Base-by-base conservation (phyloP, 257 asterid species). In the Asclepias syriaca region DNA sequence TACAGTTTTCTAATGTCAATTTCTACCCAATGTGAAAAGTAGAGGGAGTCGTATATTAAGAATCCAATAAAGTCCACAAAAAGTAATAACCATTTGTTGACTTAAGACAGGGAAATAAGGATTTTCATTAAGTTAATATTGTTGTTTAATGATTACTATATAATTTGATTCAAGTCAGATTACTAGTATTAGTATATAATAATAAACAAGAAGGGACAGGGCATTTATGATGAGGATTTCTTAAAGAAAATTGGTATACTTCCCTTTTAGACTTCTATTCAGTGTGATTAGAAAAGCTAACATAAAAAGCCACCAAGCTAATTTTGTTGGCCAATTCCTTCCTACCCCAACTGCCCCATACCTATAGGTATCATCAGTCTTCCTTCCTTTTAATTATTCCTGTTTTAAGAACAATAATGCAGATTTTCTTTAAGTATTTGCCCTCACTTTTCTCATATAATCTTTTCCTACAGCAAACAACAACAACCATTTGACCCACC, bases 341-440 rank as follows among this genome's bases (percentile, higher is more conserved):
- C 71, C 71, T 66, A 66, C 68, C 71, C 56, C 71, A 66, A 66
- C 71, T 66, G 56, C 57, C 71, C 6, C 48, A 43, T 40, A 40
- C 71, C 6, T 11, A 43, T 7, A 6, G 12, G 21, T 5, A 66
- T 16, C 8, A 65, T 16, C 15, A n/a, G 9, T 14, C 37, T 45
- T 4, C 65, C 29, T 0, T 24, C 50, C 8, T 54, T 21, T 43
- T 13, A 66, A 12, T 49, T 27, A 66, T 21, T 45, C 14, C 71
- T 13, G 19, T 2, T 66, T 66, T 29, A 15, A 63, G 43, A 61
- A 34, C 27, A 37, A 48, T 18, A 34, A 34, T 18, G 68, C 68
- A 32, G 8, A 34, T 34, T 19, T 46, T 14, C 45, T 63, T 46
- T 6, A 15, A 13, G 68, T 34, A 63, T 46, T 66, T 66, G n/a